Base-by-base conservation (phyloP, 768 basidiomycete genomes). In the Sistotremastrum suecicum region DNA sequence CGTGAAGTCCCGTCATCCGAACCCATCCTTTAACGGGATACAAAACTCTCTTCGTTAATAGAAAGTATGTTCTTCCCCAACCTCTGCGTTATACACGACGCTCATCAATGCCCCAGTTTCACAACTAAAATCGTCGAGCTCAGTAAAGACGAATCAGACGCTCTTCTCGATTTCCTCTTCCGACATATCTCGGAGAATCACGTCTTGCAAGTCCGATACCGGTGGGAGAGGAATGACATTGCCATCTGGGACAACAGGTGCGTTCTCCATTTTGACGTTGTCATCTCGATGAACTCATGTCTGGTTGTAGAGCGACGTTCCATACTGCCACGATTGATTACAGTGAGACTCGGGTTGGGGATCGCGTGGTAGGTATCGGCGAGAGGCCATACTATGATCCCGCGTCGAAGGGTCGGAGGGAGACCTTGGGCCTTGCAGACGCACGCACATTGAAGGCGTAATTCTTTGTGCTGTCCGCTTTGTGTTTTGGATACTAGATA, bases 1-100 rank as follows among this genome's bases (percentile, higher is more conserved):
- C 20, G 20, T 20, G 20, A 20, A 51, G 51, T 47, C 71, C 71
- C 5, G 70, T 77, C 45, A 67, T 78, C 44, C 59, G 75, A 32
- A 75, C 73, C 5, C 67, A 76, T 51, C 76, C 76, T 12, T 69
- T 80, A 4, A 78, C 76, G 0, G 76, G 76, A 3, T 77, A 67
- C 64, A 75, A 74, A 53, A 58, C 67, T 0, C 53, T 79, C 7
- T 79, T 70, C 49, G 72, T 78, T 41, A 78, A 77, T 61, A 63
- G 59, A 53, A 64, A 55, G 69, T 70, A 43, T n/a, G 64, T 51
- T 28, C n/a, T 36, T 37, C 20, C 20, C 20, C 20, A 20, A 20
- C 20, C 20, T 20, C 20, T 20, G 20, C 20, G 1, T 20, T 20
- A 20, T 20, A 20, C 20, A 20, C 20, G 20, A 20, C 20, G 20